Evolutionary conservation across 768 basidiomycete genomes (phyloP).

Genomic region (Mrakia blollopis): DNA sequence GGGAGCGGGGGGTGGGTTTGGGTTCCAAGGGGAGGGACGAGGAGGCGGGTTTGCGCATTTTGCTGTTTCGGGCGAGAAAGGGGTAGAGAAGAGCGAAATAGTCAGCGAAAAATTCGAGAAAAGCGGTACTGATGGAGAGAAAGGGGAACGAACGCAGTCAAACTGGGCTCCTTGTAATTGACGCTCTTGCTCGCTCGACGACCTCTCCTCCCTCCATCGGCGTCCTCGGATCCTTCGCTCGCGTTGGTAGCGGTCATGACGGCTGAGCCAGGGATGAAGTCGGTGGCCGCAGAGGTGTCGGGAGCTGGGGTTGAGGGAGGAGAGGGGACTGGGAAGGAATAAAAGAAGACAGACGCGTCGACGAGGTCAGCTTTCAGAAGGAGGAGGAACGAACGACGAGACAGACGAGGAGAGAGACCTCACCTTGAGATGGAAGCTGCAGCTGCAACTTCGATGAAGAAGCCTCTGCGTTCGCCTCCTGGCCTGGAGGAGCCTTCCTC

Average conservation of each 20-base stretch:
- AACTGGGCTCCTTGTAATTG: constrained; percentile 32
- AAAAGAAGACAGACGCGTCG: neutral
- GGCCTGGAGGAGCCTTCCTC: neutral
- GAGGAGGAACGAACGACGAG: neutral
- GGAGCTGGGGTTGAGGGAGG: neutral
- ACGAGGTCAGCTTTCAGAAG: neutral
- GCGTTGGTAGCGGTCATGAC: neutral
- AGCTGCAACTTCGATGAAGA: neutral
- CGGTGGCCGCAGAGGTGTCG: neutral
- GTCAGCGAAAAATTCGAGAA: neutral
- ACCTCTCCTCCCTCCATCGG: constrained; percentile 3
- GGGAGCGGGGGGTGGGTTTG: constrained; percentile 9
- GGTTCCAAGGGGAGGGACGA: neutral
- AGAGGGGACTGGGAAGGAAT: neutral
- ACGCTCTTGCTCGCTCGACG: constrained; percentile 28
- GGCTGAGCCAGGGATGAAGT: neutral
- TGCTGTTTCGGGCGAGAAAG: constrained; percentile 2
- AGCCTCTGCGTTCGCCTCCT: neutral
- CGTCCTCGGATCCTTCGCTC: constrained; percentile 19
- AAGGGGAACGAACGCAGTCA: constrained; percentile 19
- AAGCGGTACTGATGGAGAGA: neutral
- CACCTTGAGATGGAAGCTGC: neutral
- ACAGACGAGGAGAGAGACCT: neutral
- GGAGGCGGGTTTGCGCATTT: constrained; percentile 25
- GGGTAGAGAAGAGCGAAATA: neutral